A percentile compares a stretch with the other conserved stretches of the same genome.
phyloP scores from a whole-genome alignment of 73 alveolate genomes.

The Vitrella brassicaformis region DNA sequence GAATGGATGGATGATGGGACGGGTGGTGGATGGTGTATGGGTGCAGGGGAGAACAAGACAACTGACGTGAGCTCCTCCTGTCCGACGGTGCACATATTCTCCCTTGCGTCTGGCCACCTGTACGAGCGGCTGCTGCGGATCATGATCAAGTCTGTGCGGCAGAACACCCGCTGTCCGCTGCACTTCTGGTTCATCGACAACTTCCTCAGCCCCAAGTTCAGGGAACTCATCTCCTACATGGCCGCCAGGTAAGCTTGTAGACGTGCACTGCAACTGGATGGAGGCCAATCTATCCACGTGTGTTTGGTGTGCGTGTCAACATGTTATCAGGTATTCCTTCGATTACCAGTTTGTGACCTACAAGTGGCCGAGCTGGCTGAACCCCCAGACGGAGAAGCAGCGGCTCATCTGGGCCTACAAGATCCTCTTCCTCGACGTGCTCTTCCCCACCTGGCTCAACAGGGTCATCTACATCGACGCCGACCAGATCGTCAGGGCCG shows the following conservation, averaged over 20 bases:
- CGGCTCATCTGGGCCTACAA: constrained; percentile 59
- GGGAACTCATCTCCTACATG: neutral
- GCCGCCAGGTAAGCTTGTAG: constrained; percentile 13
- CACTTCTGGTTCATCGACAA: constrained; percentile 44
- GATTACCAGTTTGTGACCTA: constrained; percentile 42
- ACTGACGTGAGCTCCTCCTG: no score
- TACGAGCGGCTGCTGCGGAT: constrained; percentile 49
- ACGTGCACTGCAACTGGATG: no score
- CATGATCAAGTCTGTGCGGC: constrained; percentile 42
- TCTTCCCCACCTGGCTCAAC: constrained; percentile 41
- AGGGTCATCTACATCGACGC: constrained; percentile 54
- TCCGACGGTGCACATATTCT: constrained; percentile 19
- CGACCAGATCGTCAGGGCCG: constrained; percentile 47
- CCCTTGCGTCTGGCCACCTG: constrained; percentile 52
- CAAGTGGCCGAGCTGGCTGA: constrained; percentile 59
- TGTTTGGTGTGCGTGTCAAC: no score
- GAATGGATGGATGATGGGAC: no score
- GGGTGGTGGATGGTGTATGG: no score
- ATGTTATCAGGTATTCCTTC: constrained; percentile 27
- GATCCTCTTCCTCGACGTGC: constrained; percentile 51
- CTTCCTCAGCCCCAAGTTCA: constrained; percentile 32
- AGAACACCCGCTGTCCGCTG: constrained; percentile 17
- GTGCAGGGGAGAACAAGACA: neutral
- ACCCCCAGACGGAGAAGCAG: constrained; percentile 34
- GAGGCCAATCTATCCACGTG: no score